Evolutionary conservation across 1,284 basidiomycete genomes (phyloP).

Genomic region (Microbotryum intermedium): DNA sequence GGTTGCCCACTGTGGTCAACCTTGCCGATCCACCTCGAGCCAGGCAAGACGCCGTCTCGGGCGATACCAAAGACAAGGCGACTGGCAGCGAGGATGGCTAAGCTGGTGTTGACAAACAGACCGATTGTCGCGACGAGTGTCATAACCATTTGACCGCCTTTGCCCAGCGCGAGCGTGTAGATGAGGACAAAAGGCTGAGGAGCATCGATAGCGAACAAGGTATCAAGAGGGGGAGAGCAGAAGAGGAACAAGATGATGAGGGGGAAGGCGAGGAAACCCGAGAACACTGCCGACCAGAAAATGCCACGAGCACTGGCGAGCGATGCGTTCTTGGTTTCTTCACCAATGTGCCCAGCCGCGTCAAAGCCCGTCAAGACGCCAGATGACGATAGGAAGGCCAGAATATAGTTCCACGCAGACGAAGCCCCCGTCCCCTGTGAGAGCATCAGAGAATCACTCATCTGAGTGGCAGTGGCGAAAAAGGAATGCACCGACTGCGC

Average conservation of each 20-base stretch:
- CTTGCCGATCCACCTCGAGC: slow-evolving; percentile 66
- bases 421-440: slow-evolving; percentile 55
- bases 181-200: slow-evolving; percentile 81
- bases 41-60: slow-evolving; percentile 72
- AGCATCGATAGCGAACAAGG: slow-evolving; percentile 60
- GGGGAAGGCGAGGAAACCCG: slow-evolving; percentile 60
- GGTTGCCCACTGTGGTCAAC: slow-evolving; percentile 64
- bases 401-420: slow-evolving; percentile 52
- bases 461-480: slow-evolving; percentile 57
- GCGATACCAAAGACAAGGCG: slow-evolving; percentile 77
- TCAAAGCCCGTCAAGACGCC: slow-evolving; percentile 79
- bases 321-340: slow-evolving; percentile 79
- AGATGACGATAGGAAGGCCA: slow-evolving; percentile 62
- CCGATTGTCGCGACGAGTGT: slow-evolving; percentile 67
- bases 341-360: slow-evolving; percentile 77
- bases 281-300: slow-evolving; percentile 60
- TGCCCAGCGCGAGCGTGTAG: slow-evolving; percentile 69
- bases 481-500: slow-evolving; percentile 48
- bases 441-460: slow-evolving; percentile 34
- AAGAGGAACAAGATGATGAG: slow-evolving; percentile 64
- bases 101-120: slow-evolving; percentile 69
- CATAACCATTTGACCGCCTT: slow-evolving; percentile 69
- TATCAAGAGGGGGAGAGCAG: slow-evolving; percentile 67
- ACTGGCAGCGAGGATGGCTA: slow-evolving; percentile 72
- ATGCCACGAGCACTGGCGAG: slow-evolving; percentile 70